These are phyloP conservation scores for Neurospora sp. DNA, from an alignment of 495 filamentous ascomycete species.

Conservation along the genomic window DNA sequence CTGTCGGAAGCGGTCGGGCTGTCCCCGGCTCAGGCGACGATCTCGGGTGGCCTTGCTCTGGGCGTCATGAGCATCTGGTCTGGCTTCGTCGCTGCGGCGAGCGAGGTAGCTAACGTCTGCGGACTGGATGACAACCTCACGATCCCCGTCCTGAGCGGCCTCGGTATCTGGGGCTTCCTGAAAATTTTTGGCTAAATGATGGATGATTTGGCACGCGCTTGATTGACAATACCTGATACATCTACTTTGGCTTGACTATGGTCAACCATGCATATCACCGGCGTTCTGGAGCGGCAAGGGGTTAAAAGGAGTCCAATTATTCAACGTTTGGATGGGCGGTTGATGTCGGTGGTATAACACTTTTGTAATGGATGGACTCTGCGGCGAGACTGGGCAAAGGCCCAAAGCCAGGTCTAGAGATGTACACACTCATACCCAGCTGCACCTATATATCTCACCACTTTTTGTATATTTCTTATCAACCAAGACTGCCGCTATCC, in stretches of 20 bases:
- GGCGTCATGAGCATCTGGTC: conserved; percentile 78
- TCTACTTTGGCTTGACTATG: conserved; percentile 2
- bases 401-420: neutral
- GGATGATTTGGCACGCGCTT: neutral
- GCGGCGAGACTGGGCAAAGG: neutral
- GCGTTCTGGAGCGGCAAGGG: neutral
- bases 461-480: neutral
- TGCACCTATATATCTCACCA: neutral
- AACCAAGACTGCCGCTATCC: neutral
- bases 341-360: neutral
- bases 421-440: neutral
- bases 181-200: conserved; percentile 66
- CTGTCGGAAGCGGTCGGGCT: conserved; percentile 40
- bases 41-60: conserved; percentile 65
- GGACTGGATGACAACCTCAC: conserved; percentile 96
- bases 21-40: conserved; percentile 34
- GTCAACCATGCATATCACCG: conserved; percentile 2
- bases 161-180: conserved; percentile 88
- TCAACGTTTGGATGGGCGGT: neutral
- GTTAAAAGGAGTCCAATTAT: neutral
- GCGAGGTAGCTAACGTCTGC: conserved; percentile 84
- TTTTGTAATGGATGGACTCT: neutral
- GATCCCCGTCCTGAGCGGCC: conserved; percentile 81
- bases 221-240: neutral
- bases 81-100: conserved; percentile 73